Evolutionary conservation across 2,329 filamentous ascomycete species (phyloP), one percentile per base, ranked within the genome.

Genomic region (Stenocarpella maydis): DNA sequence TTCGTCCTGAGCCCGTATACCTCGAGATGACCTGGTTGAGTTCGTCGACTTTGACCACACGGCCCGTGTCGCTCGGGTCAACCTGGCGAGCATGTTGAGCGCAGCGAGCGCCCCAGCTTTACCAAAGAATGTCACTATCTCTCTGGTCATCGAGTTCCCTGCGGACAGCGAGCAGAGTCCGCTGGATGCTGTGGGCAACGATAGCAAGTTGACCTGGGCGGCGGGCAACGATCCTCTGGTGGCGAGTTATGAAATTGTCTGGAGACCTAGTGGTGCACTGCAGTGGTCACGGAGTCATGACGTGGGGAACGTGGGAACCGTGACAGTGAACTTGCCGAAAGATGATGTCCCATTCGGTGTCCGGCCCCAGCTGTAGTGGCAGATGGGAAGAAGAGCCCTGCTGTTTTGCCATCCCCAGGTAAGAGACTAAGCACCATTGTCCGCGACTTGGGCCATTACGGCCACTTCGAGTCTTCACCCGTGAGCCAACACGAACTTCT

Each of bases 281-380:
- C 80, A 85, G 61, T 87, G 85, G 85, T 84, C 83, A 50, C 80
- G 83, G 69, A 77, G 79, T 28, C 69, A 85, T 1, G 79, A 83
- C 73, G 85, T 88, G 4, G 86, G 86, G 0, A 78, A 82, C 28
- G 82, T 82, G 4, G 78, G 79, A 0, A 79, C 75, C 49, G 83
- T 80, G 5, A 85, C 80, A 6, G 76, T 89, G 19, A 75, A 80
- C 1, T 74, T 88, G 71, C 85, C 82, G 67, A 88, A 88, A 77
- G 87, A 90, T 71, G 87, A 88, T 77, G 84, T 86, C 15, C 82
- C 87, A 28, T 88, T 89, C 77, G 87, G 87, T 0, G 80, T 89
- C 0, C 78, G 87, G 71, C n/a, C n/a, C n/a, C n/a, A n/a, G 80
- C 85, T 24, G 83, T 86, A 5, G 84, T 84, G 0, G 79, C 73